Percentiles rank a stretch among this genome's conserved stretches.
Conservation (phyloP, 2,329 filamentous ascomycete genomes). For the Metarhizium guizhouense region DNA sequence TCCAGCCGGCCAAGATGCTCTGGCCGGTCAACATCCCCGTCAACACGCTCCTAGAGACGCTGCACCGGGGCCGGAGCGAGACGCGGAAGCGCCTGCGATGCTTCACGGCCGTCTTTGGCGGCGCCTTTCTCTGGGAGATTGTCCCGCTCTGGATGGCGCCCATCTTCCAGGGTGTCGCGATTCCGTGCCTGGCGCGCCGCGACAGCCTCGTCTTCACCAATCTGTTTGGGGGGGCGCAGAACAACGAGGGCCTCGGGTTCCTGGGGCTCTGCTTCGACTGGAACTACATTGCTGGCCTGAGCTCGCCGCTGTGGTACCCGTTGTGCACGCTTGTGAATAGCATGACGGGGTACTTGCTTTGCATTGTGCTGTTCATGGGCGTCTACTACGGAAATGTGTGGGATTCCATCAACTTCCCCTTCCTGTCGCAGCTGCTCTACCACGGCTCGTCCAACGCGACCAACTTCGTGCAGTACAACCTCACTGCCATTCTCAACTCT, state of each 20-base stretch:
- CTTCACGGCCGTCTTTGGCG: conserved; percentile 29
- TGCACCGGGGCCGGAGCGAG: conserved; percentile 19
- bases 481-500: conserved; percentile 29
- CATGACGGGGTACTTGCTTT: conserved; percentile 26
- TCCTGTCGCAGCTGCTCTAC: conserved; percentile 29
- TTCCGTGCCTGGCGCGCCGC: conserved; percentile 37
- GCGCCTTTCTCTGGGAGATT: conserved; percentile 37
- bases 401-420: conserved; percentile 10
- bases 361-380: conserved; percentile 26
- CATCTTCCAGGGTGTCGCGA: conserved; percentile 21
- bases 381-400: conserved; percentile 17
- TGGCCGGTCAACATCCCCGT: conserved; percentile 33
- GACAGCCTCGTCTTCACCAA: conserved; percentile 33
- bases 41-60: conserved; percentile 18
- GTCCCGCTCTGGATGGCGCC: conserved; percentile 39
- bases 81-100: conserved; percentile 29
- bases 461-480: conserved; percentile 29
- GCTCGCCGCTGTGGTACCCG: conserved; percentile 27
- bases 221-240: conserved; percentile 37
- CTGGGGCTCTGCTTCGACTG: conserved; percentile 30
- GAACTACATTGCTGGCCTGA: conserved; percentile 30
- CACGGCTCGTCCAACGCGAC: conserved; percentile 24
- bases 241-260: conserved; percentile 29
- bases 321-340: conserved; percentile 29
- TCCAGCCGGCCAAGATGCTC: conserved; percentile 41